Evolutionary conservation across 768 basidiomycete genomes (phyloP), one percentile per base, ranked within the genome.

Genomic region (Sporobolomyces roseus): DNA sequence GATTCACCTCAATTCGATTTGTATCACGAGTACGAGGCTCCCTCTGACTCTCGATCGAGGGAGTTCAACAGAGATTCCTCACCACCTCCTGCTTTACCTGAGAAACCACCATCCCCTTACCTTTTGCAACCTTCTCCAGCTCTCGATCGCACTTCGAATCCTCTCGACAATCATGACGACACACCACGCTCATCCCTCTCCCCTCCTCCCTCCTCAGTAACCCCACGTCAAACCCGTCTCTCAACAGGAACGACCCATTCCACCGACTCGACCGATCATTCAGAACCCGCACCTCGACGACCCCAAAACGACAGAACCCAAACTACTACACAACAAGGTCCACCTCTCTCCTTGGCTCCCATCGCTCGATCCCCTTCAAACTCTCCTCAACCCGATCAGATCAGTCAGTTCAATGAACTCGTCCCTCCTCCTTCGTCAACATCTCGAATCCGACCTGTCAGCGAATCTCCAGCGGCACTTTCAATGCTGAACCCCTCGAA

Each of bases 1-100:
- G 12, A 14, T 29, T 41, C 17, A 41, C 50, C 52, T 53, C 25
- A 35, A 27, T 56, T 56, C 54, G 54, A 56, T 56, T 25, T 56
- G 6, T 36, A 56, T 32, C 54, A 56, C 23, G 54, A 56, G 41
- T 56, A 56, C 33, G 52, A 53, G 29, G 17, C 33, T 23, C 17
- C 54, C 10, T n/a, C 35, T n/a, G n/a, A n/a, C n/a, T n/a, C n/a
- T n/a, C n/a, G n/a, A n/a, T n/a, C n/a, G 54, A 27, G 4, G 54
- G 35, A 25, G 54, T 41, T 25, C 5, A 10, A 56, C n/a, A n/a
- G n/a, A n/a, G n/a, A n/a, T n/a, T n/a, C n/a, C n/a, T n/a, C n/a
- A n/a, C n/a, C n/a, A n/a, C 54, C 54, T 4, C 54, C 54, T 27
- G 35, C 12, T 6, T 27, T 56, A 27, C 54, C 54, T n/a, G 54